Base-by-base conservation (phyloP, 305 asterid species). In the Lippia alba region DNA sequence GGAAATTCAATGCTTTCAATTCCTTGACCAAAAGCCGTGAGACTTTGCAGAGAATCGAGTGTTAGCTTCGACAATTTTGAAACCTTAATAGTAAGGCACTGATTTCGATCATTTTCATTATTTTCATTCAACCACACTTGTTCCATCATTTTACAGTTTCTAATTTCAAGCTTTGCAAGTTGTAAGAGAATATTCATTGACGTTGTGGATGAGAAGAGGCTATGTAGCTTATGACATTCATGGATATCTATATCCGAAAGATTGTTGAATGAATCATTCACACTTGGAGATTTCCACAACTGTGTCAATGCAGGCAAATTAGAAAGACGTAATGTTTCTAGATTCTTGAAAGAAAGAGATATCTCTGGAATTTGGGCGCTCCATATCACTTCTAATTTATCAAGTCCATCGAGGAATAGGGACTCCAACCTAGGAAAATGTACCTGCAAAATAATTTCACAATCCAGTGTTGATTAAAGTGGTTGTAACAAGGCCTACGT, bases 1-100 rank as follows among this genome's bases (percentile, higher is more conserved):
- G 75, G 76, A 5, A 70, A 76, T 14, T 64, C 59, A 20, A 64
- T 65, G 65, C 58, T 58, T 62, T 58, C 61, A 6, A 76, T 40
- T 64, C 50, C 24, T 46, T 32, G 56, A 64, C 15, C 14, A 3
- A 45, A 45, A 76, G 44, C 7, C n/a, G 6, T 0, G 1, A 0
- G 18, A 67, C 44, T 12, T 1, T 4, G 3, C 7, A 12, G 12
- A 9, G 4, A 0, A 36, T 32, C 18, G 50, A 71, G 12, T 45
- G 34, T 61, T 6, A 65, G 64, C 30, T 24, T 24, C 30, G 30
- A 24, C 30, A 24, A 24, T 24, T 24, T 24, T 24, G 30, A 24
- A 24, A 24, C 30, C 30, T 24, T 24, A 24, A 24, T 24, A 24
- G 3, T 24, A 24, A 1, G 30, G 3, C 30, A 24, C 3, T 24